These are phyloP conservation scores for Rhododendron mucronatum DNA, from an alignment of 148 eudicot species.

Conservation along the genomic window DNA sequence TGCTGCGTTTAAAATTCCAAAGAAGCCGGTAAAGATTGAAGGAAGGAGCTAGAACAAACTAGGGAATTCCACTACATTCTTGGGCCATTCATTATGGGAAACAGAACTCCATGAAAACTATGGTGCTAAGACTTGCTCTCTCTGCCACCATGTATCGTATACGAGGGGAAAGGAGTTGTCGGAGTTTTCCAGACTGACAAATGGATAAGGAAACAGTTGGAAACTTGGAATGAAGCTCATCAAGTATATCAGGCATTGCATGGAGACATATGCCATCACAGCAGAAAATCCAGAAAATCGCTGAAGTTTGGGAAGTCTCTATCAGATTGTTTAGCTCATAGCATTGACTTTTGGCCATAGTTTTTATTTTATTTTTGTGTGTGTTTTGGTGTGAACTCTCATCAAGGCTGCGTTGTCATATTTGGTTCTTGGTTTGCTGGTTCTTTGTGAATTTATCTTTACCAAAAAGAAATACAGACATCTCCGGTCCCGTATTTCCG, in stretches of 20 bases:
- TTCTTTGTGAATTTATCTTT: neutral
- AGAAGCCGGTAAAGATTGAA: constrained; percentile 54
- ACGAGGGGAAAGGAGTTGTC: neutral
- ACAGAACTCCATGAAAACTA: neutral
- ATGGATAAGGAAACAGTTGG: neutral
- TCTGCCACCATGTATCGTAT: neutral
- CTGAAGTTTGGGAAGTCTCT: neutral
- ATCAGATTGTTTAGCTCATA: neutral
- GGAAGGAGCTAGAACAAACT: constrained; percentile 25
- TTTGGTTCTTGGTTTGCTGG: neutral
- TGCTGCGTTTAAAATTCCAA: constrained; percentile 66
- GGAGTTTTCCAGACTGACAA: neutral
- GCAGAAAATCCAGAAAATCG: neutral
- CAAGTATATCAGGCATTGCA: neutral
- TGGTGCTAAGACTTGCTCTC: neutral
- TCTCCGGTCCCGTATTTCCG: too few species aligned
- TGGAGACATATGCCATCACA: neutral
- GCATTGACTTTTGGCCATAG: neutral
- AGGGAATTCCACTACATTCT: neutral
- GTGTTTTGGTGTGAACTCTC: neutral
- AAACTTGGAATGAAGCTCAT: neutral
- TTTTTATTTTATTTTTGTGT: neutral
- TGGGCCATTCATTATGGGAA: neutral
- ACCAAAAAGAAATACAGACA: neutral
- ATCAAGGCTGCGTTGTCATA: neutral